Base-by-base conservation (phyloP, 495 filamentous ascomycete genomes). In the Geopyxis carbonaria region DNA sequence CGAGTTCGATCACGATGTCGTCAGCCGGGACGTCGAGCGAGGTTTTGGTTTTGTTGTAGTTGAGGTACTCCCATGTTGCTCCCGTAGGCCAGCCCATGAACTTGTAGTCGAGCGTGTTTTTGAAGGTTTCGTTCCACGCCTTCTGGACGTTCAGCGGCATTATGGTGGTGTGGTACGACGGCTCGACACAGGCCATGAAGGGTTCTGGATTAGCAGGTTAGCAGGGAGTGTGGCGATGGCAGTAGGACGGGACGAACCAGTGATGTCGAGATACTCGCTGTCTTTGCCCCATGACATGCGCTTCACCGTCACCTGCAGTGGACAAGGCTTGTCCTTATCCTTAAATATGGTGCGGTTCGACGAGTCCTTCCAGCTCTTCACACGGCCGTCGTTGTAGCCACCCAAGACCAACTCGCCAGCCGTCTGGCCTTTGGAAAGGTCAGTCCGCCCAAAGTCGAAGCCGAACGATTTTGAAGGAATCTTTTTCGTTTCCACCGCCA, bases 161-260 rank as follows among this genome's bases (percentile, higher is more conserved):
- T 11, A 53, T 48, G 15, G 35, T 53, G 1, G 50, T 48, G 48
- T 49, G 53, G 28, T 53, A 53, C 15, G 49, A 48, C 8, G 50
- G 49, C 19, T 53, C 50, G 4, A 53, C 14, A 22, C 50, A 53
- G 14, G 48, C 50, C 49, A 53, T 44, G 22, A 53, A 53, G n/a
- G n/a, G n/a, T n/a, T n/a, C n/a, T n/a, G n/a, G n/a, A n/a, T n/a
- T n/a, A n/a, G n/a, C n/a, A n/a, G n/a, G n/a, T n/a, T n/a, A n/a
- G n/a, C n/a, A n/a, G n/a, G n/a, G n/a, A n/a, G n/a, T n/a, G n/a
- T n/a, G n/a, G n/a, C n/a, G n/a, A n/a, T n/a, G n/a, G n/a, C n/a
- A n/a, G n/a, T n/a, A n/a, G n/a, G n/a, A n/a, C n/a, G n/a, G 53
- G 48, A 10, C 24, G 44, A 34, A 7, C 41, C 32, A 2, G 18